Evolutionary conservation across 495 filamentous ascomycete species (phyloP).

Genomic region (Staphylotrichum tortipilum): DNA sequence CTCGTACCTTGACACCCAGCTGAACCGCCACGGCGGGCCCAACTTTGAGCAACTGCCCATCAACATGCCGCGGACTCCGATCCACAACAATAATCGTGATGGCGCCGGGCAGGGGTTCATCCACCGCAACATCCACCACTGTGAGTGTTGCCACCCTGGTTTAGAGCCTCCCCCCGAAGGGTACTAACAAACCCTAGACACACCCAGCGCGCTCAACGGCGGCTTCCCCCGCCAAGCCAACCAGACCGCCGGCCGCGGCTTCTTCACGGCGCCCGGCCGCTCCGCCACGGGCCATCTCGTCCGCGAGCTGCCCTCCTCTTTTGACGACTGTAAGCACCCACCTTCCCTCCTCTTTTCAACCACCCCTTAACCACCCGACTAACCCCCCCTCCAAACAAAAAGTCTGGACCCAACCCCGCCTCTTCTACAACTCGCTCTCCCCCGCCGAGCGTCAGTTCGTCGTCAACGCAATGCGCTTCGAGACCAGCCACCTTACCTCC

Average conservation of each 20-base stretch:
- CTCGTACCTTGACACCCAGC: conserved; percentile 67
- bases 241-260: conserved; percentile 59
- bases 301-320: conserved; percentile 54
- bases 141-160: too few species aligned
- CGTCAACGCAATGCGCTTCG: conserved; percentile 72
- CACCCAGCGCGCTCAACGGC: conserved; percentile 58
- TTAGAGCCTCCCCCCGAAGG: too few species aligned
- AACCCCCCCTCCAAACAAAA: too few species aligned
- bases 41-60: conserved; percentile 73
- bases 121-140: conserved; percentile 43
- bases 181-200: conserved; percentile 33
- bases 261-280: conserved; percentile 62
- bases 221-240: conserved; percentile 62
- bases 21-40: conserved; percentile 62
- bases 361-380: too few species aligned
- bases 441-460: conserved; percentile 66
- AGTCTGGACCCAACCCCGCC: conserved; percentile 67
- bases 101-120: conserved; percentile 48
- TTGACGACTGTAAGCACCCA: conserved; percentile 66
- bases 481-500: conserved; percentile 52
- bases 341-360: too few species aligned
- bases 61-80: conserved; percentile 53
- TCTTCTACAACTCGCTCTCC: conserved; percentile 70
- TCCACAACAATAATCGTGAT: conserved; percentile 73
- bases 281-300: conserved; percentile 44